These are phyloP conservation scores for Dinochytrium kinnereticum DNA, from an alignment of 371 early-diverging fungal species.

Conservation along the genomic window DNA sequence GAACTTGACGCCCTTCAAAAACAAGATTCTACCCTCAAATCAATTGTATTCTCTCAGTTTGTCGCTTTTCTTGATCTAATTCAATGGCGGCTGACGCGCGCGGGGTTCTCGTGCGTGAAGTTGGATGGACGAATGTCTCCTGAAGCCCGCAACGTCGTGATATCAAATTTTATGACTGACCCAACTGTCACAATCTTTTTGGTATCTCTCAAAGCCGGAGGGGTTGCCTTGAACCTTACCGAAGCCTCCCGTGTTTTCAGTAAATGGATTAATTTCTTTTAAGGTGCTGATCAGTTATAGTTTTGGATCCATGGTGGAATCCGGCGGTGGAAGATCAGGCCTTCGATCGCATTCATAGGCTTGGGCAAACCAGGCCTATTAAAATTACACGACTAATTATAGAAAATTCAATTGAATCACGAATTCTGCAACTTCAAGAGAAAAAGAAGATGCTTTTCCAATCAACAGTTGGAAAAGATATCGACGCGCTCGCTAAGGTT, in stretches of 20 bases:
- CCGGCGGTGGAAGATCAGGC: constrained; percentile 78
- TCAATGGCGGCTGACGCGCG: constrained; percentile 92
- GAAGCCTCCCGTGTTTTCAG: constrained; percentile 90
- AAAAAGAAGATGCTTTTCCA: constrained; percentile 94
- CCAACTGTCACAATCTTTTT: constrained; percentile 87
- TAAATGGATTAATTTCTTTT: background rate
- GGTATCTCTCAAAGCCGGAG: constrained; percentile 91
- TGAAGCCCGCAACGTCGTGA: constrained; percentile 73
- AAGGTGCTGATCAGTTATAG: background rate
- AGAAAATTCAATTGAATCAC: constrained; percentile 94
- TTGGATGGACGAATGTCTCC: constrained; percentile 96
- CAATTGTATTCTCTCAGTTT: constrained; percentile 91
- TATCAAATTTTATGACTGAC: constrained; percentile 76
- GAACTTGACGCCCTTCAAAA: constrained; percentile 79
- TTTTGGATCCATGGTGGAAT: constrained; percentile 71
- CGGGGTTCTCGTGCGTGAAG: constrained; percentile 89
- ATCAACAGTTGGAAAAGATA: constrained; percentile 82
- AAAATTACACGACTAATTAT: constrained; percentile 87
- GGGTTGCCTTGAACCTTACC: constrained; percentile 94
- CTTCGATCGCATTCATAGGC: constrained; percentile 86
- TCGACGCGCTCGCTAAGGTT: constrained; percentile 52
- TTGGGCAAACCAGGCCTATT: constrained; percentile 91
- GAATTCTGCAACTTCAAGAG: constrained; percentile 92
- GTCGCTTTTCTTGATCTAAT: constrained; percentile 92
- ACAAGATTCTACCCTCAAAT: constrained; percentile 82